These are phyloP conservation scores for Mycosphaerella sp. DNA, from an alignment of 2,329 filamentous ascomycete species.

Conservation along the genomic window DNA sequence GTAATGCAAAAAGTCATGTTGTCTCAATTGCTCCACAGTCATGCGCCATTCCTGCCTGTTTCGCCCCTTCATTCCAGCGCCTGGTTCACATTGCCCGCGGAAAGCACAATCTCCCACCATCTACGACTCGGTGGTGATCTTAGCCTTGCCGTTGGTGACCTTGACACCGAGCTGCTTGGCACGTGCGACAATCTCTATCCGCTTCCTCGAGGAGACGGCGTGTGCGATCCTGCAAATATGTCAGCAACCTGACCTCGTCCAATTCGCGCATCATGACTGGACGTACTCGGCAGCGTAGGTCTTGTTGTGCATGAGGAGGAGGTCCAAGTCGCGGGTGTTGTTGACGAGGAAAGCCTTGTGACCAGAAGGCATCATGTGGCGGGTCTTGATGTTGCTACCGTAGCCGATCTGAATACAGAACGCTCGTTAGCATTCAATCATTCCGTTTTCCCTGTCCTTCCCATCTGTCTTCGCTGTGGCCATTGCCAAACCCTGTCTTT, in stretches of 20 bases:
- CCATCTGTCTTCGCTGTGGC: conserved; percentile 8
- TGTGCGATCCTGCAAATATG: conserved; percentile 71
- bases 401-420: conserved; percentile 73
- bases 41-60: conserved; percentile 13
- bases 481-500: conserved; percentile 1
- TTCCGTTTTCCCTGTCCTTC: conserved; percentile 7
- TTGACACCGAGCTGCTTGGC: conserved; percentile 99
- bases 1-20: conserved; percentile 3
- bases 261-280: conserved; percentile 15
- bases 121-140: conserved; percentile 87
- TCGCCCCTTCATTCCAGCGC: conserved; percentile 4
- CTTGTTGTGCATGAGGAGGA: conserved; percentile 99
- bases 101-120: conserved; percentile 7
- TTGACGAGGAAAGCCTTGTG: conserved; percentile 99
- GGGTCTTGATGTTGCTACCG: conserved; percentile 99
- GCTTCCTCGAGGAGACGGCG: conserved; percentile 97
- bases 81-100: conserved; percentile 16
- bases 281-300: conserved; percentile 98
- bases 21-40: conserved; percentile 8
- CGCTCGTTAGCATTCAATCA: conserved; percentile 16
- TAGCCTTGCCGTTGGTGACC: conserved; percentile 99
- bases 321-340: conserved; percentile 93
- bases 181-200: conserved; percentile 93
- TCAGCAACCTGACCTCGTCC: conserved; percentile 33
- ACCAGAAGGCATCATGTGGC: conserved; percentile 97